Conservation (phyloP, 2,329 filamentous ascomycete species). For the Diaporthe vexans region DNA sequence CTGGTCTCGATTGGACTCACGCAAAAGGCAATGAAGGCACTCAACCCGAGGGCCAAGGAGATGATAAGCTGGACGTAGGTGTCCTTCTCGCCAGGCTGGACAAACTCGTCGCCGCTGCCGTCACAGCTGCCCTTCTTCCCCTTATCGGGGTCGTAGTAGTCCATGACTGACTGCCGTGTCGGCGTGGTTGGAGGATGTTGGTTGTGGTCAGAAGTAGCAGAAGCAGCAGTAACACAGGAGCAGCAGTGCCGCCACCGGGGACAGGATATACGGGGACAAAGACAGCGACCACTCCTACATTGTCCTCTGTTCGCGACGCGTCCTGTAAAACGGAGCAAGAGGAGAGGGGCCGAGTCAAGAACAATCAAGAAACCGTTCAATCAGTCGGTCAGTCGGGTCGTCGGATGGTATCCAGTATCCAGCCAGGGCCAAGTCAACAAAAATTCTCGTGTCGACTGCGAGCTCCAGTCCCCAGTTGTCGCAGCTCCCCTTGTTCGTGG, state of each 20-base stretch:
- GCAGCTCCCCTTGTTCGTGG: conserved; percentile 23
- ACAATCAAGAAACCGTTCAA: background rate
- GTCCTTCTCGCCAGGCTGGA: conserved; percentile 59
- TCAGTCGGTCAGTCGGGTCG: background rate
- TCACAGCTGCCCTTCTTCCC: conserved; percentile 38
- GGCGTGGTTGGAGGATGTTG: conserved; percentile 6
- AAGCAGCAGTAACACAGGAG: background rate
- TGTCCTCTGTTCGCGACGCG: conserved; percentile 10
- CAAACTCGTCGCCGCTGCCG: conserved; percentile 46
- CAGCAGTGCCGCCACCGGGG: background rate
- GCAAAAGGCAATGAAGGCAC: conserved; percentile 83
- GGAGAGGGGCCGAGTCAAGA: no score
- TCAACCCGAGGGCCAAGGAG: conserved; percentile 77
- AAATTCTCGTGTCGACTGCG: conserved; percentile 9
- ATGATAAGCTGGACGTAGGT: conserved; percentile 77
- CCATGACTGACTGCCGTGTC: conserved; percentile 25
- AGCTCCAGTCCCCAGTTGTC: conserved; percentile 22
- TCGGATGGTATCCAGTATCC: background rate
- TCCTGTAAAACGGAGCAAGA: background rate
- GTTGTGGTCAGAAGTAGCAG: conserved; percentile 22
- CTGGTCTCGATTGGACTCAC: conserved; percentile 59
- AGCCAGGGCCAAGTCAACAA: conserved; percentile 26
- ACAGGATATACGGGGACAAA: conserved; percentile 23
- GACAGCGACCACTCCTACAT: conserved; percentile 10
- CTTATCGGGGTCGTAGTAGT: conserved; percentile 34